A percentile compares a stretch with the other conserved stretches of the same genome.
Conservation (phyloP, 1,284 basidiomycete genomes). For the Trametes pubescens region DNA sequence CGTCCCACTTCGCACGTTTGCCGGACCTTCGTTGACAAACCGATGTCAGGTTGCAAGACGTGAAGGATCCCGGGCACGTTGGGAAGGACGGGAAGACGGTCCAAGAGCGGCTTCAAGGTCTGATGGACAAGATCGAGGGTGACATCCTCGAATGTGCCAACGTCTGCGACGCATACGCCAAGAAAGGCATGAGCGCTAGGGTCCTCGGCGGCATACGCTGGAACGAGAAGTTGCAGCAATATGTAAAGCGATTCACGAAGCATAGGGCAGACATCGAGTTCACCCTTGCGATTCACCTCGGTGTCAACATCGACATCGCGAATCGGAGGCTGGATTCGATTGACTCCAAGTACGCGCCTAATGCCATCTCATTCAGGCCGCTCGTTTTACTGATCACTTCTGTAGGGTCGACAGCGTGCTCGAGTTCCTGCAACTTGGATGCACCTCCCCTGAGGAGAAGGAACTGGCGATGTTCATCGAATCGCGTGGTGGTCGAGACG, state of each 20-base stretch:
- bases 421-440: conserved; percentile 16
- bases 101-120: conserved; percentile 30
- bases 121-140: conserved; percentile 35
- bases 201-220: conserved; percentile 41
- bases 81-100: conserved; percentile 36
- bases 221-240: conserved; percentile 44
- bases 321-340: conserved; percentile 42
- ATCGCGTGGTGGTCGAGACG: conserved; percentile 18
- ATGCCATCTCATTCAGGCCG: background rate
- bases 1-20: background rate
- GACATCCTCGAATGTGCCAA: conserved; percentile 45
- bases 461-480: conserved; percentile 23
- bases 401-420: conserved; percentile 27
- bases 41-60: conserved; percentile 30
- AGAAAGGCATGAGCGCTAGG: conserved; percentile 45
- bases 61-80: conserved; percentile 32
- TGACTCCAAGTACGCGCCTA: conserved; percentile 39
- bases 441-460: conserved; percentile 25
- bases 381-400: background rate
- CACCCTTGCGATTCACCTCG: conserved; percentile 46
- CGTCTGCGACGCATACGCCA: conserved; percentile 44
- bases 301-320: conserved; percentile 45
- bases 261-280: conserved; percentile 46
- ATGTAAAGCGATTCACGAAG: conserved; percentile 43
- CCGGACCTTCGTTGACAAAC: background rate